Evolutionary conservation across 352 stramenopile species (phyloP).

Genomic region (Phytophthora tubulina): DNA sequence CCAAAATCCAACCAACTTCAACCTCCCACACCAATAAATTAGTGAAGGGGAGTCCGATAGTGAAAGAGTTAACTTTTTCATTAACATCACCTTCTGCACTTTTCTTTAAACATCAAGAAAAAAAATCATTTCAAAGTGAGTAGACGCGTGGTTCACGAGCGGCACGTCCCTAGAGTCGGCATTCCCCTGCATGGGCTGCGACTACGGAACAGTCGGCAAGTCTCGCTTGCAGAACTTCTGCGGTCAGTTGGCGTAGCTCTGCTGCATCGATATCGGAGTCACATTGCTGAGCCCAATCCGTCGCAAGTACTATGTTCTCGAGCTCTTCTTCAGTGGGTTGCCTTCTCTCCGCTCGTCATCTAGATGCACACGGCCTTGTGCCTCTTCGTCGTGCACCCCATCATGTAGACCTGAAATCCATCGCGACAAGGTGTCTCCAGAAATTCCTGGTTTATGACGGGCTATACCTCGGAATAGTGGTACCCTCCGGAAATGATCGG

Average conservation of each 20-base stretch:
- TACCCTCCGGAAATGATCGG: too few species aligned
- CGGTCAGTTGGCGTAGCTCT: constrained; percentile 73
- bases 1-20: constrained; percentile 23
- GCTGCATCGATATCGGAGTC: constrained; percentile 76
- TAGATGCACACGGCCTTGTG: constrained; percentile 86
- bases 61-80: too few species aligned
- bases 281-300: constrained; percentile 82
- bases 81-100: too few species aligned
- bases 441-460: too few species aligned
- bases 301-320: constrained; percentile 83
- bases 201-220: constrained; percentile 73
- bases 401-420: constrained; percentile 36
- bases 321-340: constrained; percentile 68
- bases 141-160: constrained; percentile 58
- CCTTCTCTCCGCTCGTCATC: constrained; percentile 84
- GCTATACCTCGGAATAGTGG: too few species aligned
- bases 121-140: too few species aligned
- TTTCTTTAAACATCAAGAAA: too few species aligned
- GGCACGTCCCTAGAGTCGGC: constrained; percentile 63
- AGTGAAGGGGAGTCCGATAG: too few species aligned
- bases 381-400: constrained; percentile 86
- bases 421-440: too few species aligned
- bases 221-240: constrained; percentile 80
- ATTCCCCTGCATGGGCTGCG: constrained; percentile 77
- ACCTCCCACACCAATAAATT: constrained; percentile 9